Evolutionary conservation across 2,329 filamentous ascomycete species (phyloP).

Genomic region (Eutypa lata): DNA sequence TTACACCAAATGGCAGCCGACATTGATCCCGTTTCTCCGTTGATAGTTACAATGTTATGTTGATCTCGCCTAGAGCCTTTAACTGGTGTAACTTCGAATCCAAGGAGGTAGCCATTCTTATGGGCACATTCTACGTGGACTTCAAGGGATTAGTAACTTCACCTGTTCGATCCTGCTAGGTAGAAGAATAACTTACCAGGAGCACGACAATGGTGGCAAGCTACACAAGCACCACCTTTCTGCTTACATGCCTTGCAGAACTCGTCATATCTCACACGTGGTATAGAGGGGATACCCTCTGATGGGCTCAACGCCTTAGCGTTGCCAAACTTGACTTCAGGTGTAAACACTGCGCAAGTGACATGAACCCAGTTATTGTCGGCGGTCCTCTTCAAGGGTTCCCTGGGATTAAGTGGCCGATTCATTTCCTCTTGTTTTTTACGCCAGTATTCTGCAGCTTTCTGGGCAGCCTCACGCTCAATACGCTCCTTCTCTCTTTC

Average conservation of each 20-base stretch:
- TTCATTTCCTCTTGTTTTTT: slow-evolving; percentile 81
- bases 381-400: slow-evolving; percentile 87
- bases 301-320: slow-evolving; percentile 78
- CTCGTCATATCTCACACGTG: slow-evolving; percentile 68
- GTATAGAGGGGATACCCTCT: slow-evolving; percentile 85
- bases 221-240: slow-evolving; percentile 72
- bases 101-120: slow-evolving; percentile 76
- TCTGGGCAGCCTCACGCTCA: slow-evolving; percentile 79
- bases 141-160: slow-evolving; percentile 30
- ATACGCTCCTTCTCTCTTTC: slow-evolving; percentile 84
- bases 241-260: slow-evolving; percentile 81
- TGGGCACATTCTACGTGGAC: slow-evolving; percentile 92
- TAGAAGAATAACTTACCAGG: slow-evolving; percentile 34
- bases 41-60: slow-evolving; percentile 74
- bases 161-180: neutral
- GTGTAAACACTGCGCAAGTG: slow-evolving; percentile 85
- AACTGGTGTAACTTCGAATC: slow-evolving; percentile 86
- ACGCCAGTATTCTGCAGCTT: slow-evolving; percentile 76
- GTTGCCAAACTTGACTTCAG: slow-evolving; percentile 89
- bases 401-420: slow-evolving; percentile 78
- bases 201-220: slow-evolving; percentile 71
- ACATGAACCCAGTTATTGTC: slow-evolving; percentile 99
- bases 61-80: slow-evolving; percentile 86
- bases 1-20: slow-evolving; percentile 89
- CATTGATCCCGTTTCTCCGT: slow-evolving; percentile 77